phyloP scores from a whole-genome alignment of 73 alveolate species.

The Paraurostyla sp. region DNA sequence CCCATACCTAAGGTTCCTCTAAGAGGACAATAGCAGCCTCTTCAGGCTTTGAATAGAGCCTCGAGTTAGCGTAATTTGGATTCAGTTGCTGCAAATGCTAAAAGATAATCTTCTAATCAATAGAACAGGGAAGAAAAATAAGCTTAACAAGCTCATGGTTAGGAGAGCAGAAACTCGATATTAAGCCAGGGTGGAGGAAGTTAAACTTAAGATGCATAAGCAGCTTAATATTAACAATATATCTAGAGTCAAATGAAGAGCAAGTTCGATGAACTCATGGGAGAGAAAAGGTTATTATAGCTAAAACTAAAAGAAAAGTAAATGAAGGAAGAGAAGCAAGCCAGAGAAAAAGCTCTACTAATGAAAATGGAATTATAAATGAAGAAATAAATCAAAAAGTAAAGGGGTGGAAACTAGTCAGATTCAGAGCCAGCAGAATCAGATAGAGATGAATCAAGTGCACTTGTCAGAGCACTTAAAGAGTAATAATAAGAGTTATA shows the following conservation, averaged over 20 bases:
- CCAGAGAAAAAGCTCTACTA: slow-evolving; percentile 23
- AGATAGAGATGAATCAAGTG: neutral
- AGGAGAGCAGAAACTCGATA: too few species aligned
- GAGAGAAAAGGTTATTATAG: neutral
- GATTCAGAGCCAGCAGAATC: neutral
- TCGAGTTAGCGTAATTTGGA: neutral
- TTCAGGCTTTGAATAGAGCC: neutral
- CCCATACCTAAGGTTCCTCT: slow-evolving; percentile 18
- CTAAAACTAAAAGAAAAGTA: slow-evolving; percentile 3
- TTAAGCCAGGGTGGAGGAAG: too few species aligned
- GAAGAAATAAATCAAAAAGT: neutral
- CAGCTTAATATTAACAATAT: slow-evolving; percentile 4
- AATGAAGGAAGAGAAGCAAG: neutral
- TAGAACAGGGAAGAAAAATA: too few species aligned
- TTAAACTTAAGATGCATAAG: neutral
- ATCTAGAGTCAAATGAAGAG: neutral
- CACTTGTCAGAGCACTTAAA: neutral
- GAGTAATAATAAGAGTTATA: neutral
- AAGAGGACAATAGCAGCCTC: neutral
- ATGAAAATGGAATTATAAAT: neutral
- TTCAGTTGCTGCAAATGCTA: too few species aligned
- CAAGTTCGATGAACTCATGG: slow-evolving; percentile 5
- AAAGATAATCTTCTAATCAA: slow-evolving; percentile 1
- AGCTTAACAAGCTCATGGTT: too few species aligned
- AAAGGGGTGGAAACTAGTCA: neutral